Evolutionary conservation across 139 green algal species (phyloP), one percentile per base, ranked within the genome.

Genomic region (Mesotaenium endlicherianum): DNA sequence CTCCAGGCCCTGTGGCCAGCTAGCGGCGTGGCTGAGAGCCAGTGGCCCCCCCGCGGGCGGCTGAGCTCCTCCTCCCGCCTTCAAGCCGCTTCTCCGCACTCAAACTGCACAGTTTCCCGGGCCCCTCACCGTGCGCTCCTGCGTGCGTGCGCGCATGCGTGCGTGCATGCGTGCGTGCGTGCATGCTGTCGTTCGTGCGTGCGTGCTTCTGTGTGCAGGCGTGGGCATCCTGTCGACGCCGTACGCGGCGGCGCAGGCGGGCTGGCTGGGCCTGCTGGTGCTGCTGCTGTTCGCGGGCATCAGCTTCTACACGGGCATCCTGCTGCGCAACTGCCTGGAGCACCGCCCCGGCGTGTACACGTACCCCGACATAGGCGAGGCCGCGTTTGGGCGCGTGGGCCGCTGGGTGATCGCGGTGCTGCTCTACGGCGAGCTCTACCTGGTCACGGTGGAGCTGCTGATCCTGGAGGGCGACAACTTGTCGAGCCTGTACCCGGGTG

Each of bases 381-480:
- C 81, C 17, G 81, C 81, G 40, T 87, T 87, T 83, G 81, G 81
- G 36, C 42, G 30, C 30, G 53, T 30, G 34, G 79, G 79, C 36
- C 42, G 79, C 20, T 70, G 42, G 41, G 34, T 80, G 6, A 85
- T 47, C 17, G 41, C 79, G 26, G 30, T 80, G 20, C 26, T 87
- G 34, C 47, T 87, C 26, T 87, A 87, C 45, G 17, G 50, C 16
- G 81, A 87, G 49, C 34, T 87, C 11, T 87, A 87, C 49, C 47
- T 59, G 3, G 60, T 79, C 31, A 58, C 70, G 34, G 71, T 87
- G 26, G 81, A 87, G 42, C 50, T 83, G 31, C 47, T 87, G n/a
- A 87, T 87, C 76, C 81, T 87, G 30, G 81, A 87, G 34, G 81
- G 81, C 30, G 81, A 87, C 81, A 87, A 87, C 47, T 45, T 87